phyloP scores from a whole-genome alignment of 306 rosid genomes.

The Pterocarpus macrocarpus region DNA sequence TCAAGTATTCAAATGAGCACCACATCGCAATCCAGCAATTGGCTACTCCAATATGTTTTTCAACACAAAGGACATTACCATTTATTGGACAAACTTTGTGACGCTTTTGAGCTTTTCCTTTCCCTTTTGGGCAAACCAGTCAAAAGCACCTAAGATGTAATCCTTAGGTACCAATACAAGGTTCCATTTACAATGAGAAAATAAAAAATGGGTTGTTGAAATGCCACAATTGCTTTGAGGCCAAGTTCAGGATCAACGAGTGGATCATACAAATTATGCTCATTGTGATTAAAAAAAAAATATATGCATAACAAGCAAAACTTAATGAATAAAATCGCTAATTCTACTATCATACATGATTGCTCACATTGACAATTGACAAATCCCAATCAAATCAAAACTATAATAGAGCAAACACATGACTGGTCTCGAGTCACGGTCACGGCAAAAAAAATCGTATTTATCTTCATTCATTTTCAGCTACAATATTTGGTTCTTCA shows the following conservation, averaged over 20 bases:
- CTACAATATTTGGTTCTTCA: constrained; percentile 81
- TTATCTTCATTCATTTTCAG: constrained; percentile 74
- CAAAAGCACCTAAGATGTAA: background rate
- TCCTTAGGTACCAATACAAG: constrained; percentile 4
- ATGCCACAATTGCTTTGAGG: constrained; percentile 37
- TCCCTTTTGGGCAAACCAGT: constrained; percentile 2
- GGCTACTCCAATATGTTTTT: background rate
- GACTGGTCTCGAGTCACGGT: constrained; percentile 13
- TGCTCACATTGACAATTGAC: constrained; percentile 39
- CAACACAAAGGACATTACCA: background rate
- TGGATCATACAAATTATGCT: constrained; percentile 40
- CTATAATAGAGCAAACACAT: constrained; percentile 16
- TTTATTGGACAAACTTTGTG: background rate
- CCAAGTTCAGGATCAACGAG: constrained; percentile 43
- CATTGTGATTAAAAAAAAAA: constrained; percentile 40
- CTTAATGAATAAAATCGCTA: constrained; percentile 38
- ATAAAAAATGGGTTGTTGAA: constrained; percentile 16
- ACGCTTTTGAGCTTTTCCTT: constrained; percentile 9
- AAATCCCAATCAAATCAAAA: constrained; percentile 23
- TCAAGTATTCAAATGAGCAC: background rate
- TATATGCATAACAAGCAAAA: constrained; percentile 46
- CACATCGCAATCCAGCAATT: background rate
- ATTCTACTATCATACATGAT: constrained; percentile 52
- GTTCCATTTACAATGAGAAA: constrained; percentile 38
- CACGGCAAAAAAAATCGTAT: constrained; percentile 36